A percentile compares a stretch with the other conserved stretches of the same genome.
phyloP scores from a whole-genome alignment of 441 rosid species.

The Eruca vesicaria region DNA sequence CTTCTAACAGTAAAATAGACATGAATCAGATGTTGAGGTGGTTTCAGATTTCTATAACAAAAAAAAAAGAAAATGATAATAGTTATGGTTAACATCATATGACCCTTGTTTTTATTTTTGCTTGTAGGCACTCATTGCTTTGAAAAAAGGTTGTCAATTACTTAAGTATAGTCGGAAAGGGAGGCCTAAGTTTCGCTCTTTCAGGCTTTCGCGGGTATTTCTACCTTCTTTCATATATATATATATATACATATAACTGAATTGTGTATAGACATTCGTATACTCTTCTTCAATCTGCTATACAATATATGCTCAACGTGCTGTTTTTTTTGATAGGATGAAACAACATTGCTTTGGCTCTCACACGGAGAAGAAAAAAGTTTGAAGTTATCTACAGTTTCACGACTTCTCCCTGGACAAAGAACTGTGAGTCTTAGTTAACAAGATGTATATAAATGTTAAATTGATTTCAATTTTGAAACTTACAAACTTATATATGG shows the following conservation, averaged over 20 bases:
- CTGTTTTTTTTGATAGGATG: slow-evolving; percentile 50
- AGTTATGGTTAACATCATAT: neutral
- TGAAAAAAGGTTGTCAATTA: slow-evolving; percentile 81
- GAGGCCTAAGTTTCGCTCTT: slow-evolving; percentile 83
- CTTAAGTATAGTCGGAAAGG: slow-evolving; percentile 88
- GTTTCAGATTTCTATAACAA: neutral
- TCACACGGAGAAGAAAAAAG: slow-evolving; percentile 65
- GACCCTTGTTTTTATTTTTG: neutral
- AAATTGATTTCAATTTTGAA: neutral
- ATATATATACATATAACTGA: too few relatives aligned
- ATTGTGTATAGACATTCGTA: neutral
- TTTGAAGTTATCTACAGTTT: slow-evolving; percentile 57
- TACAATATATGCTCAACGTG: neutral
- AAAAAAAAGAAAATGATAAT: neutral
- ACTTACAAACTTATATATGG: neutral
- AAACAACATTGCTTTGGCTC: slow-evolving; percentile 65
- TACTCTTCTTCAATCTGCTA: neutral
- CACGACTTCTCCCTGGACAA: slow-evolving; percentile 73
- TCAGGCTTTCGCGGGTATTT: slow-evolving; percentile 78
- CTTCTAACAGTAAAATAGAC: neutral
- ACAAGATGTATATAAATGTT: neutral
- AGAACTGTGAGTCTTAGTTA: slow-evolving; percentile 66
- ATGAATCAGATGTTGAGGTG: neutral
- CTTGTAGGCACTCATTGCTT: slow-evolving; percentile 58
- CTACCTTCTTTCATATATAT: too few relatives aligned